A percentile compares a stretch with the other conserved stretches of the same genome.
Evolutionary conservation across 2,329 filamentous ascomycete species (phyloP).

Genomic region (Lachnum nothofagi): DNA sequence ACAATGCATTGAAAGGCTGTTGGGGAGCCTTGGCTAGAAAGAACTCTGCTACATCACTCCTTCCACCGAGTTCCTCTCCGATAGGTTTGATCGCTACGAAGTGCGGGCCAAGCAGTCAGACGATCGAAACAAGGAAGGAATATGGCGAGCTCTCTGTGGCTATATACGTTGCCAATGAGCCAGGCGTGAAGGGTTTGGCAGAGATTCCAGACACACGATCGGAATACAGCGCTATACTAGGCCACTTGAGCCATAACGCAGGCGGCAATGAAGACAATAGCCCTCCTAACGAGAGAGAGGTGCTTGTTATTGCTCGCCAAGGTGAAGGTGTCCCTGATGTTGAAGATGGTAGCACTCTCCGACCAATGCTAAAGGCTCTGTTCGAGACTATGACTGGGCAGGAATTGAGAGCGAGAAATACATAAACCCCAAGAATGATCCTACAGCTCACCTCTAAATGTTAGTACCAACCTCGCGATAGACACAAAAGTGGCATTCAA

Average conservation of each 20-base stretch:
- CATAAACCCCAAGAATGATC: not conserved
- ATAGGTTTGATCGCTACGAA: not conserved
- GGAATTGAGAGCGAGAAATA: not conserved
- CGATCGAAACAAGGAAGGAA: not conserved
- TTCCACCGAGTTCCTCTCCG: not conserved
- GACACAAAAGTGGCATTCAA: too few relatives aligned
- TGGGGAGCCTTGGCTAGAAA: not conserved
- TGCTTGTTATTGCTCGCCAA: not conserved
- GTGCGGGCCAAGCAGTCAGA: not conserved
- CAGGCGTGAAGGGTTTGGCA: not conserved
- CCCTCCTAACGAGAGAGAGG: not conserved
- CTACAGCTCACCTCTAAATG: not conserved
- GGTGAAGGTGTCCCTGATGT: not conserved
- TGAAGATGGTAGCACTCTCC: not conserved
- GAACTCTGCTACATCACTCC: slow-evolving; percentile 2
- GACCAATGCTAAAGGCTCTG: not conserved
- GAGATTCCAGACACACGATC: not conserved
- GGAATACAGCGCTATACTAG: not conserved
- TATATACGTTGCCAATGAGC: slow-evolving; percentile 1
- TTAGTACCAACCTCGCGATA: too few relatives aligned
- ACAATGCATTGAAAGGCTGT: not conserved
- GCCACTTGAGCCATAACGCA: not conserved
- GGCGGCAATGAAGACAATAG: not conserved
- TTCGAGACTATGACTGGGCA: not conserved
- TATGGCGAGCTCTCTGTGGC: not conserved